phyloP scores from a whole-genome alignment of 208 protist species.

The Leishmania gerbilli region DNA sequence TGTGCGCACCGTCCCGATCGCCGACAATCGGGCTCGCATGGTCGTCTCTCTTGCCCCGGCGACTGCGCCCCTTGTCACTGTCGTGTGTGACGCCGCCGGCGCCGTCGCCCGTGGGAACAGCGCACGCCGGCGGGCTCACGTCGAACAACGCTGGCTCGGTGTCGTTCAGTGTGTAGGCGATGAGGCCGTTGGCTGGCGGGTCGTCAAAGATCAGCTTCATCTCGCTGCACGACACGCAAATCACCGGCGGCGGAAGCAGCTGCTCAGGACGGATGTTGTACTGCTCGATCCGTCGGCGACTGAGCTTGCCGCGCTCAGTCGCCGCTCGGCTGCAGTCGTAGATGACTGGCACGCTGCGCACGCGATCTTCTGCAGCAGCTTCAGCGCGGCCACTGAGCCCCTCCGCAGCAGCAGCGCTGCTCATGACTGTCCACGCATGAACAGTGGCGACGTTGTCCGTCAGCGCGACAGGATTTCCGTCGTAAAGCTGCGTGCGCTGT shows the following conservation, averaged over 20 bases:
- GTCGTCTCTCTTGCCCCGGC: not conserved
- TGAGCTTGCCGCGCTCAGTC: slow-evolving; percentile 39
- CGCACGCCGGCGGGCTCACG: slow-evolving; percentile 52
- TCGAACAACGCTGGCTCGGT: slow-evolving; percentile 67
- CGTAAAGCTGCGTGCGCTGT: slow-evolving; percentile 43
- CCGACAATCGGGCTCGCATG: slow-evolving; percentile 18
- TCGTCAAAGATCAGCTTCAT: slow-evolving; percentile 78
- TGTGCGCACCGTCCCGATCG: slow-evolving; percentile 48
- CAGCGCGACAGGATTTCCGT: slow-evolving; percentile 50
- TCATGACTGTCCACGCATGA: slow-evolving; percentile 74
- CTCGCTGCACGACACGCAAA: slow-evolving; percentile 76
- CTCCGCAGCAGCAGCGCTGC: slow-evolving; percentile 8
- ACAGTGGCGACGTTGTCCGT: slow-evolving; percentile 65
- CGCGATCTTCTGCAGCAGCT: slow-evolving; percentile 11
- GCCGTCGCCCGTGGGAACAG: slow-evolving; percentile 16
- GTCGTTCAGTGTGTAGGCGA: slow-evolving; percentile 82
- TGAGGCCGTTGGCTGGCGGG: slow-evolving; percentile 54
- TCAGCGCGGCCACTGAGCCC: not conserved
- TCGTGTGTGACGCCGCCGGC: not conserved
- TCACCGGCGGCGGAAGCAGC: slow-evolving; percentile 67
- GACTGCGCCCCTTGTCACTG: not conserved
- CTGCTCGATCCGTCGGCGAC: slow-evolving; percentile 29
- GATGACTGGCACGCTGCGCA: slow-evolving; percentile 66
- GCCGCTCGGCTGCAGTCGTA: slow-evolving; percentile 67
- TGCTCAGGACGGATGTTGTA: slow-evolving; percentile 23